Conservation (phyloP, 345 rosid species). For the Diplotaxis tenuifolia region DNA sequence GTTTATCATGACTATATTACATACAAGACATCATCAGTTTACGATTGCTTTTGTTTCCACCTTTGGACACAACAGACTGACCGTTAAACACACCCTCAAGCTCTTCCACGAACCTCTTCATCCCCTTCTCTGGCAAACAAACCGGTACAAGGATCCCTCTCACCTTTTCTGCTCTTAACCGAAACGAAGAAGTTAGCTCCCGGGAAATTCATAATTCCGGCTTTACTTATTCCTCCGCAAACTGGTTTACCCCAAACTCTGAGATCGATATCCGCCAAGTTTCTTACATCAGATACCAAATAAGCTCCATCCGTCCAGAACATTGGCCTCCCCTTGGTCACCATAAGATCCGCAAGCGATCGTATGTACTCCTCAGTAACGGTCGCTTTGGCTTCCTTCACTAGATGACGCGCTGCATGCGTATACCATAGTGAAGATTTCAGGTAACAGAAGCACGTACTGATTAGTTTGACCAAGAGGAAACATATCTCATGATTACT, state of each 20-base stretch:
- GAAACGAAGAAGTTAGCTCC: constrained; percentile 39
- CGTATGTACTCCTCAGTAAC: constrained; percentile 56
- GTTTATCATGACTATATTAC: background rate
- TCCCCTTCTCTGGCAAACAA: constrained; percentile 45
- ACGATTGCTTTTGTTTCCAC: background rate
- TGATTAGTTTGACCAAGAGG: no score
- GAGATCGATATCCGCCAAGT: constrained; percentile 37
- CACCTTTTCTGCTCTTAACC: constrained; percentile 37
- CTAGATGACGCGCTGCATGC: no score
- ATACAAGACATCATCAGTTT: constrained; percentile 13
- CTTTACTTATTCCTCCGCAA: constrained; percentile 33
- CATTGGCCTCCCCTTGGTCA: constrained; percentile 43
- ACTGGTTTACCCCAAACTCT: constrained; percentile 56
- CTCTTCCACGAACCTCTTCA: constrained; percentile 48
- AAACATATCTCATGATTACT: no score
- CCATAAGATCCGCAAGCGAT: constrained; percentile 54
- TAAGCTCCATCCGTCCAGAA: constrained; percentile 33
- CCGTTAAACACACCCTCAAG: constrained; percentile 35
- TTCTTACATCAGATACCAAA: constrained; percentile 45
- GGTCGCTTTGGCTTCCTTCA: constrained; percentile 31
- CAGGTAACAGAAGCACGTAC: no score
- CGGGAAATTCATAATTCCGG: background rate
- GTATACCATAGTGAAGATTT: no score
- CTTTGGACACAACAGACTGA: background rate
- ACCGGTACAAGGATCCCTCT: constrained; percentile 47